Conservation (phyloP, 306 rosid genomes). For the Casuarina cunninghamiana region DNA sequence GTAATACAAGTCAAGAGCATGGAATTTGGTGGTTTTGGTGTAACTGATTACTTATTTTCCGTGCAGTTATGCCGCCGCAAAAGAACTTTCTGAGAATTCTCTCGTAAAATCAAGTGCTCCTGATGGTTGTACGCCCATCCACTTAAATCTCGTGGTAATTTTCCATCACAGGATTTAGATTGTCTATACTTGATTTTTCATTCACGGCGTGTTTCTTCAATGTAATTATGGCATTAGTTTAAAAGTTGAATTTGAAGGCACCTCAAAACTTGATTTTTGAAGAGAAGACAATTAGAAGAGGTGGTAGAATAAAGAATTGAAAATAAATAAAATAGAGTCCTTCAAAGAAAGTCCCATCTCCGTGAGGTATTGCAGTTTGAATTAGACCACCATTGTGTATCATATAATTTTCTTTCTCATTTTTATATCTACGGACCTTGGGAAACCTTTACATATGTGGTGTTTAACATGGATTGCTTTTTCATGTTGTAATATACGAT, state of each 20-base stretch:
- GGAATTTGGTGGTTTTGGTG: background rate
- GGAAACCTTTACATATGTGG: background rate
- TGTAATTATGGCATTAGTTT: background rate
- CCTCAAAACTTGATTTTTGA: background rate
- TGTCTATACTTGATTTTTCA: background rate
- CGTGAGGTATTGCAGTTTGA: background rate
- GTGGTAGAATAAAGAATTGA: background rate
- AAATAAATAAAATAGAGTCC: background rate
- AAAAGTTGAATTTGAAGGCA: background rate
- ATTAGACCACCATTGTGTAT: background rate
- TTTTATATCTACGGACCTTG: background rate
- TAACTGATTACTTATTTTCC: conserved; percentile 11
- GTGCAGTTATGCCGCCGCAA: conserved; percentile 67
- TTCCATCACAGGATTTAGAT: background rate
- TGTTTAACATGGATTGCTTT: background rate
- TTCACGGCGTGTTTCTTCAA: background rate
- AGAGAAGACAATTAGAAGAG: background rate
- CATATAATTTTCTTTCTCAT: background rate
- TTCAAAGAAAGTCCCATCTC: background rate
- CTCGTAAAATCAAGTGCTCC: conserved; percentile 57
- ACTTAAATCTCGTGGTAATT: conserved; percentile 89
- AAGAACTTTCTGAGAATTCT: conserved; percentile 38
- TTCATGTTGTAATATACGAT: background rate
- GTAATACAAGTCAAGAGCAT: background rate
- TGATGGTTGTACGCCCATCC: conserved; percentile 72